phyloP scores from a whole-genome alignment of 2,329 filamentous ascomycete species.

The Exophiala bonariae region DNA sequence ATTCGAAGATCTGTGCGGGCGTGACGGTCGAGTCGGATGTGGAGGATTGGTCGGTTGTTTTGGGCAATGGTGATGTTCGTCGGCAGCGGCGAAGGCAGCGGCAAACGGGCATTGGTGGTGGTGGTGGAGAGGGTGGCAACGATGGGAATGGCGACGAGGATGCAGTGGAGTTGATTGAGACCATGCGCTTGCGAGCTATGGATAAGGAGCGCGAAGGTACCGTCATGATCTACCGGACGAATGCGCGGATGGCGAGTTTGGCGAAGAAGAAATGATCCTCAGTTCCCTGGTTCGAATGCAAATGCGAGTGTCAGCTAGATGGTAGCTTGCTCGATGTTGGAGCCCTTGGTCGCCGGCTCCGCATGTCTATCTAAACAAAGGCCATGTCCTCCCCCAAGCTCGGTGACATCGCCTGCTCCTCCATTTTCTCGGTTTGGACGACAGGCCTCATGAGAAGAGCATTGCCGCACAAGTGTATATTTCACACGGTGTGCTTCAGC shows the following conservation, averaged over 20 bases:
- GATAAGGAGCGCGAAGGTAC: constrained; percentile 35
- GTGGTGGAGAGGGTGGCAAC: constrained; percentile 19
- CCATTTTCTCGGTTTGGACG: no score
- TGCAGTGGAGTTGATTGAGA: constrained; percentile 45
- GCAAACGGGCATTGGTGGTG: constrained; percentile 35
- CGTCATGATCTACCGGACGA: constrained; percentile 17
- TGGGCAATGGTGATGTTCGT: constrained; percentile 52
- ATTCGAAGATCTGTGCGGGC: constrained; percentile 70
- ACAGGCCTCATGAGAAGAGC: no score
- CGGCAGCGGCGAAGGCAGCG: constrained; percentile 34
- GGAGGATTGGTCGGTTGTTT: constrained; percentile 69
- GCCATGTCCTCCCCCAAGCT: no score
- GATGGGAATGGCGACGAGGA: constrained; percentile 20
- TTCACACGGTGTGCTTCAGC: no score
- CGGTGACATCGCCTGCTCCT: no score
- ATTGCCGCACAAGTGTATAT: no score
- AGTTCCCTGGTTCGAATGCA: no score
- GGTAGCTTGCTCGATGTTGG: no score
- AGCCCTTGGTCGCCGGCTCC: no score
- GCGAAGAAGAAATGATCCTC: constrained; percentile 24
- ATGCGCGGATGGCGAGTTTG: constrained; percentile 24
- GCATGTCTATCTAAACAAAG: no score
- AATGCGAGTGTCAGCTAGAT: no score
- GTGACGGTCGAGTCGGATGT: constrained; percentile 57
- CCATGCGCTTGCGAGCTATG: constrained; percentile 64